These are phyloP conservation scores for Atalantia buxifolia DNA, from an alignment of 345 rosid genomes.

Conservation along the genomic window DNA sequence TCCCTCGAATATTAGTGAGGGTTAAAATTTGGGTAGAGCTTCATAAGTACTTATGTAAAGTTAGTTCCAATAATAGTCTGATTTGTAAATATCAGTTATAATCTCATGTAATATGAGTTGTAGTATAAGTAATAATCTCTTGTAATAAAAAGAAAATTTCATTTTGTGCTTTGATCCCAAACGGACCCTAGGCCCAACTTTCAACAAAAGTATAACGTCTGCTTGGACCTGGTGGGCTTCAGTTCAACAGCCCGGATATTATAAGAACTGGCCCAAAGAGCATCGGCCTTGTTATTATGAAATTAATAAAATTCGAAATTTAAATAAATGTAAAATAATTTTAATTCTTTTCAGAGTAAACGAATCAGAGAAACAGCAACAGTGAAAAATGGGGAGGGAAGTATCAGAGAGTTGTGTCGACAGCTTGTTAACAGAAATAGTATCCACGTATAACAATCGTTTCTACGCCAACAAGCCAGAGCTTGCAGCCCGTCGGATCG, in stretches of 20 bases:
- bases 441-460: constrained; percentile 71
- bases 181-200: too few species aligned
- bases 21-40: too few species aligned
- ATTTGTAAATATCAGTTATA: too few species aligned
- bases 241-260: rapidly evolving
- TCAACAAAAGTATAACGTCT: too few species aligned
- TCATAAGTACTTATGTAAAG: too few species aligned
- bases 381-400: constrained; percentile 65
- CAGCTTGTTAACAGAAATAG: constrained; percentile 81
- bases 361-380: background rate
- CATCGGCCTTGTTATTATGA: background rate
- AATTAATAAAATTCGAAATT: background rate
- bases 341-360: background rate
- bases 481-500: constrained; percentile 98
- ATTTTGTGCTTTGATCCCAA: too few species aligned
- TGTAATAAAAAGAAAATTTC: too few species aligned
- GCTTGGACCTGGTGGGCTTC: background rate
- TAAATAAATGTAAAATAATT: background rate
- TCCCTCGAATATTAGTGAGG: too few species aligned
- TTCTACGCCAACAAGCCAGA: constrained; percentile 90
- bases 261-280: background rate
- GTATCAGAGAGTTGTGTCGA: constrained; percentile 95
- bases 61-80: too few species aligned
- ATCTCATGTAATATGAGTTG: too few species aligned
- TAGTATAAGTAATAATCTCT: too few species aligned